phyloP scores from a whole-genome alignment of 2,329 filamentous ascomycete species.

The Colletotrichum magnum region DNA sequence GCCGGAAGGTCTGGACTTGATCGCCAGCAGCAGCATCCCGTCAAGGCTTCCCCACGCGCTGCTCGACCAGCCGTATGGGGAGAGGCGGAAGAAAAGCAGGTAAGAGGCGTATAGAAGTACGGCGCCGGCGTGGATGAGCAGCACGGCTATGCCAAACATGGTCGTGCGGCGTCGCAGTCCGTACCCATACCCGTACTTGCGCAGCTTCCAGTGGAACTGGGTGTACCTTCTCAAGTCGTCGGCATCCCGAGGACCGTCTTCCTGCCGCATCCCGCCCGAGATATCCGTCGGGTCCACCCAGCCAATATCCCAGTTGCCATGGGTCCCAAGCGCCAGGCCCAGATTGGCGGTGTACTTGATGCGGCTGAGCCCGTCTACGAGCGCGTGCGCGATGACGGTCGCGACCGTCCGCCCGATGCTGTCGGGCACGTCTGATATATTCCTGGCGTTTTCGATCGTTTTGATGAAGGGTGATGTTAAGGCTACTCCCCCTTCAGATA shows the following conservation, averaged over 20 bases:
- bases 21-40: background rate
- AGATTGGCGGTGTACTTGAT: background rate
- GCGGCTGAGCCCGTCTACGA: constrained; percentile 1
- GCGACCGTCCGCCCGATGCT: background rate
- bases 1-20: background rate
- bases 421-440: background rate
- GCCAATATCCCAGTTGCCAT: background rate
- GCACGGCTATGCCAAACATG: background rate
- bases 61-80: background rate
- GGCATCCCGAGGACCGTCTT: background rate
- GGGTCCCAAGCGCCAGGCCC: background rate
- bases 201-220: background rate
- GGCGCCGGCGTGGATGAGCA: background rate
- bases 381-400: background rate
- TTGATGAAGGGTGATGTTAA: background rate
- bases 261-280: background rate
- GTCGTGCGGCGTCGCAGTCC: background rate
- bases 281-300: background rate
- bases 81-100: background rate
- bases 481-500: too few relatives aligned
- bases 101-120: background rate
- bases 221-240: background rate
- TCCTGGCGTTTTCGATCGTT: background rate
- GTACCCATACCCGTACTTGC: background rate
- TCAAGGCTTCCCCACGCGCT: constrained; percentile 1